Evolutionary conservation across 495 filamentous ascomycete genomes (phyloP).

Genomic region (Daldinia concentrica): DNA sequence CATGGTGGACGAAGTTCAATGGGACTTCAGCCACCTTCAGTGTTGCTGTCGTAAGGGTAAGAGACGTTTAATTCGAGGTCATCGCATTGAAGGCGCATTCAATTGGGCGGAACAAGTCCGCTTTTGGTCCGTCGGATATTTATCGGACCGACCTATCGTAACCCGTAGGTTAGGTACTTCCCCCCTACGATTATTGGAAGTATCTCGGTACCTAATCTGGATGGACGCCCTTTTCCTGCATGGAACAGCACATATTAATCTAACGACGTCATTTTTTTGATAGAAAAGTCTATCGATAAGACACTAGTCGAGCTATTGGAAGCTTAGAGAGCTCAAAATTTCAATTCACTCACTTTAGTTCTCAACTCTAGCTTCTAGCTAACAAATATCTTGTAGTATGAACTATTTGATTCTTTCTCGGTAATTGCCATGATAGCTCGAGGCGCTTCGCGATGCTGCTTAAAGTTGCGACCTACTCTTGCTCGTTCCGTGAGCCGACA

Average conservation of each 20-base stretch:
- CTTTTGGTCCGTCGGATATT: constrained; percentile 12
- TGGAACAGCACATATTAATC: no score
- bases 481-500: constrained; percentile 28
- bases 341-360: neutral
- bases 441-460: constrained; percentile 40
- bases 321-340: constrained; percentile 16
- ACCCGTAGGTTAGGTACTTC: no score
- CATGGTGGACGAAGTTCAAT: constrained; percentile 70
- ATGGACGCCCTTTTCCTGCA: no score
- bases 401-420: neutral
- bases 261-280: constrained; percentile 13
- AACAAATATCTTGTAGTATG: constrained; percentile 1
- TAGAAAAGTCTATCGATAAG: constrained; percentile 24
- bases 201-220: neutral
- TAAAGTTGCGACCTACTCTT: constrained; percentile 41
- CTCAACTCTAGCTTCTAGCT: neutral
- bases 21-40: constrained; percentile 24
- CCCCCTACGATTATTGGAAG: neutral
- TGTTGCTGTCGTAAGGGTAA: constrained; percentile 20
- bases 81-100: constrained; percentile 17
- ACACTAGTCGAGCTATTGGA: neutral
- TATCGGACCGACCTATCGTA: constrained; percentile 5
- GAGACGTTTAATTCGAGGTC: constrained; percentile 10
- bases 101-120: constrained; percentile 18
- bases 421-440: constrained; percentile 40